Evolutionary conservation across 805 yeast genomes (phyloP).

Genomic region (Nakazawaea ishiwadae): DNA sequence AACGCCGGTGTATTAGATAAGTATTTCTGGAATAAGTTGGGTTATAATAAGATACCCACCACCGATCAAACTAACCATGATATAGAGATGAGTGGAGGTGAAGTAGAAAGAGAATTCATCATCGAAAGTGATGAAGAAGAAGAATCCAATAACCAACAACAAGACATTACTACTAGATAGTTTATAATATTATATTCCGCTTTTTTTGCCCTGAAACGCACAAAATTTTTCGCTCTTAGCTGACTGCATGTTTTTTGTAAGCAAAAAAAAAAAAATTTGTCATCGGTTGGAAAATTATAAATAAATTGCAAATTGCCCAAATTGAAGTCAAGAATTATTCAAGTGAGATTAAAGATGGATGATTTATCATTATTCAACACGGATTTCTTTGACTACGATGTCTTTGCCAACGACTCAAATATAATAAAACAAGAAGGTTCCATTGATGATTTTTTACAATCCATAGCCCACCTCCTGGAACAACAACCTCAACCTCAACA

Average conservation of each 20-base stretch:
- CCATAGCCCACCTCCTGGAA: constrained; percentile 3
- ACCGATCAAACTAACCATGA: constrained; percentile 28
- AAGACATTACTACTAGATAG: background rate
- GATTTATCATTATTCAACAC: constrained; percentile 21
- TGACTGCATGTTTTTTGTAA: background rate
- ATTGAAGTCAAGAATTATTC: too few species aligned
- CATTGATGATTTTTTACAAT: constrained; percentile 6
- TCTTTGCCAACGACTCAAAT: constrained; percentile 12
- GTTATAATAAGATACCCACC: constrained; percentile 4
- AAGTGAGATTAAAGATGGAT: constrained; percentile 1
- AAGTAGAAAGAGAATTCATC: constrained; percentile 35
- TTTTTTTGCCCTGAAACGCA: background rate
- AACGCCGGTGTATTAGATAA: background rate
- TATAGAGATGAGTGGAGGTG: constrained; percentile 38
- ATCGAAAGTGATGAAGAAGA: constrained; percentile 46
- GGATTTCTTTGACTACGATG: constrained; percentile 20
- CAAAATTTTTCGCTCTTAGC: background rate
- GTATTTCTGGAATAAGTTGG: constrained; percentile 16
- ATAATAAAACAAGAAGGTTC: constrained; percentile 8
- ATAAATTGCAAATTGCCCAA: too few species aligned
- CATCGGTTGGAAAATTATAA: background rate
- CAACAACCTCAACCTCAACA: constrained; percentile 4
- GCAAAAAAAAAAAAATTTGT: background rate
- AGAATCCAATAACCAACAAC: background rate
- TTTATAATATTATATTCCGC: background rate